Percentiles rank a stretch among this genome's conserved stretches.
These are phyloP conservation scores for Helminthosporium solani DNA, from an alignment of 2,329 filamentous ascomycete species.

Conservation along the genomic window DNA sequence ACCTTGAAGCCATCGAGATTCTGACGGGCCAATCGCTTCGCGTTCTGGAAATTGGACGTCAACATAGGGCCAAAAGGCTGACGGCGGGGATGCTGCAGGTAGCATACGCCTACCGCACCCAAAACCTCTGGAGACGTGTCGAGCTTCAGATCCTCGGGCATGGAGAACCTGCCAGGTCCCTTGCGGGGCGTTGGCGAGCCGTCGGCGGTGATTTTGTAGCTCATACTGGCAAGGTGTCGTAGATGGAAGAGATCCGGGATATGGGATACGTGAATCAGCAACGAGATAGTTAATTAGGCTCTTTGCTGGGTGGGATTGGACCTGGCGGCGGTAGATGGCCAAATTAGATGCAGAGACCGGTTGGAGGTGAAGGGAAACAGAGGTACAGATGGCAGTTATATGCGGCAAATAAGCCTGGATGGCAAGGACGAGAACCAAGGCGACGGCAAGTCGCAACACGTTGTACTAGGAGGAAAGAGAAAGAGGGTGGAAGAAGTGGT, in stretches of 20 bases:
- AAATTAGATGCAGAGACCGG: conserved; percentile 37
- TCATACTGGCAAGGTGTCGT: conserved; percentile 33
- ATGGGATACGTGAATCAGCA: conserved; percentile 33
- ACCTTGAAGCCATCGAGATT: conserved; percentile 35
- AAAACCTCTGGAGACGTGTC: conserved; percentile 39
- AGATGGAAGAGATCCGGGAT: conserved; percentile 38
- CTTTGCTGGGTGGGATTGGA: conserved; percentile 23
- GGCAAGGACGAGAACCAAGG: conserved; percentile 23
- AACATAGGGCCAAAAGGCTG: conserved; percentile 27
- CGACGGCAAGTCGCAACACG: conserved; percentile 9
- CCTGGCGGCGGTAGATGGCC: conserved; percentile 39
- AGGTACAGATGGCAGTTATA: conserved; percentile 21
- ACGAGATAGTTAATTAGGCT: conserved; percentile 37
- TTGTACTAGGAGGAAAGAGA: conserved; percentile 4
- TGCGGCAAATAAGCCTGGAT: conserved; percentile 20
- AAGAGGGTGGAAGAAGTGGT: conserved; percentile 8
- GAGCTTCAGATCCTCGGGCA: conserved; percentile 33
- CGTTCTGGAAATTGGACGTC: conserved; percentile 41
- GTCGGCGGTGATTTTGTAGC: conserved; percentile 44
- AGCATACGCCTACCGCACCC: conserved; percentile 36
- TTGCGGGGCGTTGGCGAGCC: conserved; percentile 47
- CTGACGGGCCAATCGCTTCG: conserved; percentile 26
- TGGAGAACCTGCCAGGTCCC: conserved; percentile 27
- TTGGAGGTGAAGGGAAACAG: conserved; percentile 17
- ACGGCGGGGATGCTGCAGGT: conserved; percentile 20